Evolutionary conservation across 2,329 filamentous ascomycete species (phyloP), one percentile per base, ranked within the genome.

Genomic region (Chaetomiaceae sp.): DNA sequence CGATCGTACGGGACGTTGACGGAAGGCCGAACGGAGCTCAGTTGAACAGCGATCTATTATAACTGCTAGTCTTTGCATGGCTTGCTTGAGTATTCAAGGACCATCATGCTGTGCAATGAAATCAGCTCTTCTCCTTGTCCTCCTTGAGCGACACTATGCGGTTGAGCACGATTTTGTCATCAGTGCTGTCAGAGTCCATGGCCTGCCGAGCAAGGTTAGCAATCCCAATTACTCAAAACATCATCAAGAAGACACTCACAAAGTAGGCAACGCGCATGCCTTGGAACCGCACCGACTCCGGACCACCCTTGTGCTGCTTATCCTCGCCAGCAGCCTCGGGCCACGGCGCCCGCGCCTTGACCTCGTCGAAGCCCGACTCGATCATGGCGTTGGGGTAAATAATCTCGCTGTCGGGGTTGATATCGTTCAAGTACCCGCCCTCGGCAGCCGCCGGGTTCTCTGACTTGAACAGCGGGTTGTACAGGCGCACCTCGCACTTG

Each of bases 111-210:
- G 12, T 1, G 6, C 17, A 2, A 6, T 9, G 27, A 15, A 42
- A 4, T 53, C 52, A 62, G 54, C 55, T 72, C 77, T 91, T 91
- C 52, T 83, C 83, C n/a, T 81, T 74, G 66, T 95, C 89, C 71
- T 96, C 91, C 75, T 95, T 95, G 65, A 96, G 71, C 44, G 87
- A 89, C 20, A 97, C 91, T 65, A 97, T 96, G 47, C 90, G 81
- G 73, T 97, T 97, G 27, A 97, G 73, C 44, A 97, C 82, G 60
- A 95, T 77, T 69, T 86, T 89, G n/a, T 89, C 88, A 29, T 83
- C 81, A 0, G 83, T 87, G 55, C 84, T 88, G 64, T 95, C 90
- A 46, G 80, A 82, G 68, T 96, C 91, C 69, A 95, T 77, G 57
- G 75, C 84, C 84, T 79, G 17, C 4, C 14, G 19, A 29, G 1